Base-by-base conservation (phyloP, 768 basidiomycete species). In the Artomyces pyxidatus region DNA sequence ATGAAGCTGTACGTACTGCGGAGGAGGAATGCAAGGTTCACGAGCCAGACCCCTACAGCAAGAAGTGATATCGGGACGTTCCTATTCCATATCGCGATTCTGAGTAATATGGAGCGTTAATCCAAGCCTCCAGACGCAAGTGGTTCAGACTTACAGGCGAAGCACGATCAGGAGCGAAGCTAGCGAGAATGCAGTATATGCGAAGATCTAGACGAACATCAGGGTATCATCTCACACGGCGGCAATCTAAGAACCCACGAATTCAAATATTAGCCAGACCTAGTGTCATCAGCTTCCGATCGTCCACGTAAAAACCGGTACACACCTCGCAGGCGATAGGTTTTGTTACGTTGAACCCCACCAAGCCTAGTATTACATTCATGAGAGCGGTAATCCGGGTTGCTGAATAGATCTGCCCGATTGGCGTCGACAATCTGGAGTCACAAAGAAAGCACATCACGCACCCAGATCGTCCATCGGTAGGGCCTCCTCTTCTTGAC, bases 391-490 rank as follows among this genome's bases (percentile, higher is more conserved):
- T 14, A 35, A 35, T 14, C 12, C 32, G 32, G 32, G 32, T 35
- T 4, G 17, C 32, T 14, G 32, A 35, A 17, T 35, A 35, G 12
- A n/a, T n/a, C n/a, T n/a, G n/a, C n/a, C n/a, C n/a, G n/a, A n/a
- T n/a, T n/a, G n/a, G n/a, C n/a, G n/a, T n/a, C n/a, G n/a, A n/a
- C n/a, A n/a, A n/a, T n/a, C n/a, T n/a, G n/a, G n/a, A n/a, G n/a
- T n/a, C n/a, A n/a, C n/a, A n/a, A n/a, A n/a, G n/a, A n/a, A n/a
- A n/a, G n/a, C n/a, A n/a, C n/a, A n/a, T 11, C 41, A 37, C 53
- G 26, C 23, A 51, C 53, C 53, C 53, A 54, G 42, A 52, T 37
- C 28, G 53, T 42, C 53, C 50, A 54, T 1, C 50, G 53, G 19
- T 51, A 52, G 6, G 40, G 37, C 23, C 42, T 39, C n/a, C 28